A percentile compares a stretch with the other conserved stretches of the same genome.
phyloP scores from a whole-genome alignment of 441 rosid genomes.

The Euphorbia celastroides region DNA sequence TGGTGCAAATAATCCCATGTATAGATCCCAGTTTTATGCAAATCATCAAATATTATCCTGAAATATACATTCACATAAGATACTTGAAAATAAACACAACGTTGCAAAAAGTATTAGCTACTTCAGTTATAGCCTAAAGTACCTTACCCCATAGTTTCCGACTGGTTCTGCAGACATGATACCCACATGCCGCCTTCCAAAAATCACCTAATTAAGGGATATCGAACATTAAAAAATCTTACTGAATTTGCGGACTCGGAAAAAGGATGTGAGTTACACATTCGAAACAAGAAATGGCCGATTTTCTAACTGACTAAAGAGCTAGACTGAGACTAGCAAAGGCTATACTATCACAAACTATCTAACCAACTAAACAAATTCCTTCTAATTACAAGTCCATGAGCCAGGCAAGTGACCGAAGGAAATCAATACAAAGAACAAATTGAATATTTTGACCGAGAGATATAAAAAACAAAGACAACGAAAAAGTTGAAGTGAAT shows the following conservation, averaged over 20 bases:
- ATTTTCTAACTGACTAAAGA: background rate
- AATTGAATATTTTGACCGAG: no score
- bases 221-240: constrained; percentile 6
- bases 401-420: no score
- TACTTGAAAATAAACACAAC: background rate
- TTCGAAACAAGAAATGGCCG: background rate
- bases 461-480: background rate
- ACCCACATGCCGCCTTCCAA: constrained; percentile 82
- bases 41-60: constrained; percentile 85
- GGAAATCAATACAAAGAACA: no score
- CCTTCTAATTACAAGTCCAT: background rate
- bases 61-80: constrained; percentile 13
- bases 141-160: constrained; percentile 96
- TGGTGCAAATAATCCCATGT: constrained; percentile 84
- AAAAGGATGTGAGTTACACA: no score
- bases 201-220: constrained; percentile 58
- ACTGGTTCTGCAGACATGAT: constrained; percentile 92
- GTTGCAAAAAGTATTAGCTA: no score
- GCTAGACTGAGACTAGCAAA: background rate
- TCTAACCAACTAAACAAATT: background rate
- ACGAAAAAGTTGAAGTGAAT: background rate
- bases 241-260: background rate
- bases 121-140: constrained; percentile 18
- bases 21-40: constrained; percentile 88
- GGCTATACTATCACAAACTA: background rate